Evolutionary conservation across 2,329 filamentous ascomycete species (phyloP).

Genomic region (Ophiocordyceps camponoti-rufipedis): DNA sequence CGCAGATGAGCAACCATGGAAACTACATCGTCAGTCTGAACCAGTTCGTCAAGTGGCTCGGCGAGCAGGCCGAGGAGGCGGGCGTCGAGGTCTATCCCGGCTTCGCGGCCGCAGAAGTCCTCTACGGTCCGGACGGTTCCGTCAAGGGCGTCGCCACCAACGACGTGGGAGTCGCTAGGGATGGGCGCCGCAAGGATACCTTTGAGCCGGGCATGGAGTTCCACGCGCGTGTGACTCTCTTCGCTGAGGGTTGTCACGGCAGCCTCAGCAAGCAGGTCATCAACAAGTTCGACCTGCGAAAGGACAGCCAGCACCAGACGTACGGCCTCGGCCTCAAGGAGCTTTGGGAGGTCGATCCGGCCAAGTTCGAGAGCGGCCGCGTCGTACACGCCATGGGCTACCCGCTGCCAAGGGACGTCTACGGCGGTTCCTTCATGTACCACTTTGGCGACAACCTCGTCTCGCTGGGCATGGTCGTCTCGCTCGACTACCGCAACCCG

Average conservation of each 20-base stretch:
- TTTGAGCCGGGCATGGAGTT: constrained; percentile 99
- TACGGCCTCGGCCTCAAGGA: constrained; percentile 93
- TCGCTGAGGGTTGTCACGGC: constrained; percentile 90
- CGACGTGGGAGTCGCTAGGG: constrained; percentile 67
- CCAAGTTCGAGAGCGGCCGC: constrained; percentile 76
- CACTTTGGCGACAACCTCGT: constrained; percentile 97
- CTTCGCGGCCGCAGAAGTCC: constrained; percentile 82
- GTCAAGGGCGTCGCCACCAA: constrained; percentile 93
- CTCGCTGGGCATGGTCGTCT: constrained; percentile 76
- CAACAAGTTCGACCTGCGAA: constrained; percentile 79
- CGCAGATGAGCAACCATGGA: constrained; percentile 95
- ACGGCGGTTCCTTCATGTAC: constrained; percentile 98
- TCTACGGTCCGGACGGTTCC: constrained; percentile 72
- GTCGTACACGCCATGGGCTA: constrained; percentile 87
- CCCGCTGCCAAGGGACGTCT: constrained; percentile 71
- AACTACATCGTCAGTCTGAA: constrained; percentile 97
- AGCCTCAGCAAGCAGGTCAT: constrained; percentile 89
- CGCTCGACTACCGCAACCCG: constrained; percentile 89
- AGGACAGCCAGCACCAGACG: constrained; percentile 83
- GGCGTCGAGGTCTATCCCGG: constrained; percentile 94
- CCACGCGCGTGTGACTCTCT: constrained; percentile 76
- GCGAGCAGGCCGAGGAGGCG: constrained; percentile 86
- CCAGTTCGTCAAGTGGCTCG: constrained; percentile 89
- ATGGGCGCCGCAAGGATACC: constrained; percentile 70
- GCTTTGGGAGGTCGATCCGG: constrained; percentile 88